Percentiles rank a stretch among this genome's conserved stretches.
Evolutionary conservation across 176 grass and related monocot species (phyloP).

Genomic region (Triticum aestivum): IWGSC_CS_RefSeq_v2.1 NC_057803.1:154228618-154229117

Average conservation of each 20-base stretch:
- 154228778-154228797: not conserved
- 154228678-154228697: not conserved
- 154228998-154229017: constrained; percentile 60
- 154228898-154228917: constrained; percentile 15
- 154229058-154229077: constrained; percentile 31
- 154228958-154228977: constrained; percentile 69
- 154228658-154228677: not conserved
- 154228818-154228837: not conserved
- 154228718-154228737: not conserved
- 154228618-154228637: constrained; percentile 6
- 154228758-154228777: constrained; percentile 3
- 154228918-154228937: constrained; percentile 17
- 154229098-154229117: constrained; percentile 91
- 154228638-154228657: constrained; percentile 2
- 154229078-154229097: constrained; percentile 62
- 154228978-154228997: constrained; percentile 95
- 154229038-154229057: constrained; percentile 13
- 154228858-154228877: not conserved
- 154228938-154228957: constrained; percentile 45
- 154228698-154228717: not conserved
- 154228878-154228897: not conserved
- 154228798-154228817: not conserved
- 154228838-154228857: not conserved
- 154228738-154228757: not conserved
- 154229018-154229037: constrained; percentile 23